phyloP scores from a whole-genome alignment of 2,329 filamentous ascomycete species.

The Cercospora sp. region DNA sequence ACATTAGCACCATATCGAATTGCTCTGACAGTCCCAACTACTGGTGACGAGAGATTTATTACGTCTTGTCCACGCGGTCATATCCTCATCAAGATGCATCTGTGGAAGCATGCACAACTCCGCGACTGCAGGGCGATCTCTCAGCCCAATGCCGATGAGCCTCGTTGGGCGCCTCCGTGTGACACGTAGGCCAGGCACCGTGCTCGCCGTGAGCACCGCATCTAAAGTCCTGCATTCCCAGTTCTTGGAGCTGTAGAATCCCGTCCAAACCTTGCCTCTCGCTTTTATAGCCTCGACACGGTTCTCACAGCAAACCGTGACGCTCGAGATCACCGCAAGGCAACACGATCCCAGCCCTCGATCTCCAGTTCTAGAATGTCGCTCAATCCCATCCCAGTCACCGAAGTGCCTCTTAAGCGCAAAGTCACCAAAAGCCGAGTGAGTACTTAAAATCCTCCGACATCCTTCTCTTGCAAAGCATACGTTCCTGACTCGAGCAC shows the following conservation, averaged over 20 bases:
- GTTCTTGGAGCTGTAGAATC: neutral
- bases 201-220: neutral
- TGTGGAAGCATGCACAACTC: constrained; percentile 1
- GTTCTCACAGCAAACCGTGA: neutral
- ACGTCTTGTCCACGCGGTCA: neutral
- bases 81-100: neutral
- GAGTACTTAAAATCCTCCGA: neutral
- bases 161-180: neutral
- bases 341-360: neutral
- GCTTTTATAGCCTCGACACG: neutral
- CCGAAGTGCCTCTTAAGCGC: constrained; percentile 4
- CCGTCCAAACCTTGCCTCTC: neutral
- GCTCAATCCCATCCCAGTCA: constrained; percentile 8
- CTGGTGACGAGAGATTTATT: neutral
- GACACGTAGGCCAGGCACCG: constrained; percentile 7
- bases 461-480: neutral
- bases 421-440: constrained; percentile 5
- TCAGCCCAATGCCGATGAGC: constrained; percentile 10
- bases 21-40: neutral
- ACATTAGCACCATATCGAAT: neutral
- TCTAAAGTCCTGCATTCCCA: constrained; percentile 4
- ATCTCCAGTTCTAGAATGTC: constrained; percentile 9
- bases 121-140: neutral
- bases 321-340: neutral
- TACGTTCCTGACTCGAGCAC: neutral